These are phyloP conservation scores for Willaertia magna DNA, from an alignment of 208 protist genomes.

Conservation along the genomic window DNA sequence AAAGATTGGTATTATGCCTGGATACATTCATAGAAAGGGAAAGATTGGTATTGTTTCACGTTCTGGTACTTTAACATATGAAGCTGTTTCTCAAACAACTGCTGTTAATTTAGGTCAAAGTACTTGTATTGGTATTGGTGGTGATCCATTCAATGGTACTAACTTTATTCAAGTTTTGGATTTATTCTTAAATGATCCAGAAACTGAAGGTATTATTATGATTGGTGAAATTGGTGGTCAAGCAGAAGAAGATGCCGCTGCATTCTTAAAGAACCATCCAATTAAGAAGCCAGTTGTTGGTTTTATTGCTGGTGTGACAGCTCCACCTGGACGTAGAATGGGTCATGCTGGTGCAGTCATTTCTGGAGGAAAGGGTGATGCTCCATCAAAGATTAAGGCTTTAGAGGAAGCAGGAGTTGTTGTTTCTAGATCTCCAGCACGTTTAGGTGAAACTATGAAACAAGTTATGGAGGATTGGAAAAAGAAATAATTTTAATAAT, in stretches of 20 bases:
- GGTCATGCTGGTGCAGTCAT: conserved; percentile 97
- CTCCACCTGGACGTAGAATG: conserved; percentile 87
- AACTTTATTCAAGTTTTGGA: conserved; percentile 96
- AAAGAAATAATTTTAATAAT: neutral
- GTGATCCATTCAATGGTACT: conserved; percentile 98
- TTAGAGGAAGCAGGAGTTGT: conserved; percentile 71
- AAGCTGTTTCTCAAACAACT: conserved; percentile 96
- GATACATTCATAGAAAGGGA: conserved; percentile 93
- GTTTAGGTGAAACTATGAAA: conserved; percentile 77
- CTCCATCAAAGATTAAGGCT: conserved; percentile 84
- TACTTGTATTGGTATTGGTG: conserved; percentile 92
- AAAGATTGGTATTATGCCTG: conserved; percentile 99
- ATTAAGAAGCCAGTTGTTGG: conserved; percentile 89
- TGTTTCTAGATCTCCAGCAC: conserved; percentile 75
- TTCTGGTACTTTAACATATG: conserved; percentile 98
- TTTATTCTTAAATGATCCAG: conserved; percentile 85
- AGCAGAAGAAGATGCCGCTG: conserved; percentile 94
- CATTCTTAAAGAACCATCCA: conserved; percentile 81
- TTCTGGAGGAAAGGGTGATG: conserved; percentile 79
- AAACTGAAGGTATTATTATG: conserved; percentile 93
- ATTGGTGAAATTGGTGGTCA: conserved; percentile 97
- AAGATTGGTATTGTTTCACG: conserved; percentile 97
- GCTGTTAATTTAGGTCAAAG: conserved; percentile 83
- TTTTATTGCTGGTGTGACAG: conserved; percentile 95
- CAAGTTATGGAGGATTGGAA: neutral